Evolutionary conservation across 139 green algal species (phyloP).

Genomic region (Chlamydomonas sphaeroides): DNA sequence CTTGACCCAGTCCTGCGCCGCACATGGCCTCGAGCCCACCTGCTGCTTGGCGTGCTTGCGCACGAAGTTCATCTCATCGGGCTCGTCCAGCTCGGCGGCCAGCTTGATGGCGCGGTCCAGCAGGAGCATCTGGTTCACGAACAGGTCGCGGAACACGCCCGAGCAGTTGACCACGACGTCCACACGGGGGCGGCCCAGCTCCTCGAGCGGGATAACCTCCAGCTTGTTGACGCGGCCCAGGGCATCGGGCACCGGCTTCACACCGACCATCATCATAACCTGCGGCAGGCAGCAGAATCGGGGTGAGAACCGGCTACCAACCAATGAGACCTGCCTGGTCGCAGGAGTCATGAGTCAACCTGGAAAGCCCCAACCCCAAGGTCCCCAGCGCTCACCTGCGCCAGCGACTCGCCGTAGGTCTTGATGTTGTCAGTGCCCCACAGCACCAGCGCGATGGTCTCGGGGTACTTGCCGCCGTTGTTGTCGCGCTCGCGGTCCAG

Average conservation of each 20-base stretch:
- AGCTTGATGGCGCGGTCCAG: constrained; percentile 97
- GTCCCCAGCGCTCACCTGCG: too few species aligned
- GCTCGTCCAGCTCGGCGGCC: constrained; percentile 97
- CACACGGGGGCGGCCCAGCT: constrained; percentile 94
- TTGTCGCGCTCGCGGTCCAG: constrained; percentile 91
- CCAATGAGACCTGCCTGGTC: too few species aligned
- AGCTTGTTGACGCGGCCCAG: constrained; percentile 99
- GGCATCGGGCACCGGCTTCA: constrained; percentile 92
- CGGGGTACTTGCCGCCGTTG: constrained; percentile 93
- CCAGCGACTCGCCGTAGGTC: constrained; percentile 98
- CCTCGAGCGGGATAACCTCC: constrained; percentile 97
- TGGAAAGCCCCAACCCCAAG: too few species aligned
- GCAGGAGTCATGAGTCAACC: too few species aligned
- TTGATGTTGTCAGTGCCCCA: constrained; percentile 99
- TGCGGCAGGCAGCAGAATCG: constrained; percentile 43
- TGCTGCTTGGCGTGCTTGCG: constrained; percentile 97
- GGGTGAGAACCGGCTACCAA: background rate
- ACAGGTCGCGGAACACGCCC: constrained; percentile 99
- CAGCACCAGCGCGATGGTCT: constrained; percentile 97
- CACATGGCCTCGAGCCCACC: background rate
- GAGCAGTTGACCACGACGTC: constrained; percentile 99
- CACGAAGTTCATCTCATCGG: constrained; percentile 99
- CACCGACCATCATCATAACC: constrained; percentile 96
- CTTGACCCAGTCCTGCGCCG: too few species aligned
- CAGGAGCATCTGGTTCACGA: constrained; percentile 99